A percentile compares a stretch with the other conserved stretches of the same genome.
Conservation (phyloP, 2,329 filamentous ascomycete genomes). For the Beauveria asiatica region DNA sequence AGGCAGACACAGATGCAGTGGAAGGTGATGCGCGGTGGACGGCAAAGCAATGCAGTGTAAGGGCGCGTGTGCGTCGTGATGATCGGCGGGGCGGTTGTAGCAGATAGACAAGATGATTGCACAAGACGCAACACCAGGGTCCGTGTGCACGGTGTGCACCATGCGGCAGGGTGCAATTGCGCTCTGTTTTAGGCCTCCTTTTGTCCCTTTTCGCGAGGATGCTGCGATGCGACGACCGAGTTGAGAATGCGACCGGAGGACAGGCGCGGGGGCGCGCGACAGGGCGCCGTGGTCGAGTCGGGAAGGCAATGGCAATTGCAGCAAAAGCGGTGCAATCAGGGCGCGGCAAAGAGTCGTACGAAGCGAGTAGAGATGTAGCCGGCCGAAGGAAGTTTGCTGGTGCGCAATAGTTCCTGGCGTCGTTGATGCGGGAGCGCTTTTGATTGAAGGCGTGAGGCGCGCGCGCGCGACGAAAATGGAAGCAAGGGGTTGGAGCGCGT, state of each 20-base stretch:
- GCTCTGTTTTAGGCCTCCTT: no score
- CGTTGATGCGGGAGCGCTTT: constrained; percentile 4
- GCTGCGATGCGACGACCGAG: background rate
- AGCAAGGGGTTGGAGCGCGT: constrained; percentile 1
- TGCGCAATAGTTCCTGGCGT: background rate
- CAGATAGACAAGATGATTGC: constrained; percentile 2
- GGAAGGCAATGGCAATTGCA: background rate
- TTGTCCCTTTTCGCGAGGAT: background rate
- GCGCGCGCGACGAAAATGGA: background rate
- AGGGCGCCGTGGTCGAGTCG: background rate
- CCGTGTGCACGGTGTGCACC: background rate
- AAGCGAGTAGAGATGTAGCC: background rate
- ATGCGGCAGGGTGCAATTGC: background rate
- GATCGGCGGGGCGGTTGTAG: constrained; percentile 1
- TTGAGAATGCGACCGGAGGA: background rate
- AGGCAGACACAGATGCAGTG: background rate
- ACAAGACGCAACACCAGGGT: background rate
- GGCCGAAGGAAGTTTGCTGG: background rate
- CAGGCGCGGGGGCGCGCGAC: background rate
- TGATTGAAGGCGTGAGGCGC: constrained; percentile 8
- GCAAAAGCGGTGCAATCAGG: background rate
- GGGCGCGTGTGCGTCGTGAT: constrained; percentile 1
- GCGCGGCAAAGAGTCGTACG: background rate
- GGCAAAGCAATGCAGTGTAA: constrained; percentile 5
- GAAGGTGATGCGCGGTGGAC: background rate